A percentile compares a stretch with the other conserved stretches of the same genome.
Conservation (phyloP, 2,329 filamentous ascomycete genomes). For the Chalaropsis ovoidea region DNA sequence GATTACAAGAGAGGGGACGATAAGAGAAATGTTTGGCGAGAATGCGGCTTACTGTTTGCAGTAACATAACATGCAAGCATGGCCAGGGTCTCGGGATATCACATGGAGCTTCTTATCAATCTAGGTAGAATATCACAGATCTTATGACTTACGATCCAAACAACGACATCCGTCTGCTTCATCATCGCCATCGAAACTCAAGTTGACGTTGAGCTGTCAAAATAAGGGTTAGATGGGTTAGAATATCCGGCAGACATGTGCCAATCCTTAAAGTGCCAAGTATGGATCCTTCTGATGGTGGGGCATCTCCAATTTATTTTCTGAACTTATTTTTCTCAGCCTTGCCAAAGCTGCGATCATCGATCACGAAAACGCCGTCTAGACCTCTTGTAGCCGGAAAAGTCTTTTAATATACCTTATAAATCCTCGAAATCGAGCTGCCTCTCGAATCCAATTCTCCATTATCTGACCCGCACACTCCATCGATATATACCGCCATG, state of each 20-base stretch:
- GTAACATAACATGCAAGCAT: conserved; percentile 32
- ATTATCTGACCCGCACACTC: background rate
- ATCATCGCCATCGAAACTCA: too few relatives aligned
- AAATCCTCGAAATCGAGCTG: background rate
- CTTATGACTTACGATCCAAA: too few relatives aligned
- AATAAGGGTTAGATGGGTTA: conserved; percentile 2
- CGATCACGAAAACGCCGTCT: background rate
- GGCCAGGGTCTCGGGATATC: background rate
- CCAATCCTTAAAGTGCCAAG: conserved; percentile 1
- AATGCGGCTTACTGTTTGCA: conserved; percentile 67
- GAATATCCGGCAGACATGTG: background rate
- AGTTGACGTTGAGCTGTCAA: background rate
- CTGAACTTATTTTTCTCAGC: conserved; percentile 5
- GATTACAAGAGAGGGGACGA: conserved; percentile 62
- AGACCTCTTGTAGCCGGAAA: background rate
- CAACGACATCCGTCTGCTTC: too few relatives aligned
- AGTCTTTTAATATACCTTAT: background rate
- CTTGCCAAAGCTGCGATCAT: background rate
- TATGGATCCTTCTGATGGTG: conserved; percentile 8
- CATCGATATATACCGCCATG: conserved; percentile 5
- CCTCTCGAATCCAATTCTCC: too few relatives aligned
- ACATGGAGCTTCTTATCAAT: background rate
- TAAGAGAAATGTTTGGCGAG: conserved; percentile 64
- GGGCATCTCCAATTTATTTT: conserved; percentile 15
- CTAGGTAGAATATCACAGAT: too few relatives aligned